Percentiles rank a stretch among this genome's conserved stretches.
Conservation (phyloP, 2,329 filamentous ascomycete species). For the Neocucurbitaria cava region DNA sequence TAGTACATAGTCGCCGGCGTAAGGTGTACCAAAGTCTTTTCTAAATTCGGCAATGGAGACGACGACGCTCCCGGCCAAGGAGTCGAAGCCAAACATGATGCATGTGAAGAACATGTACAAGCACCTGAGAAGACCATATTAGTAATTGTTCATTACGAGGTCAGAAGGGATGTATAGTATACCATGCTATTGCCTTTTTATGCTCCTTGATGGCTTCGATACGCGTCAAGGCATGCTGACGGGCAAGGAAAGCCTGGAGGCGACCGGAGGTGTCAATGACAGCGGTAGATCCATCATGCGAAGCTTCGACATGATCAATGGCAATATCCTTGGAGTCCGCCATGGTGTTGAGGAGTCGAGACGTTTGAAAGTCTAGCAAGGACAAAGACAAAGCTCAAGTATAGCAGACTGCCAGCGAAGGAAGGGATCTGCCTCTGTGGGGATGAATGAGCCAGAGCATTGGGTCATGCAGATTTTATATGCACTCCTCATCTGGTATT, state of each 20-base stretch:
- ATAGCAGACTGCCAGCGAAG: background rate
- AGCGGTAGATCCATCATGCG: background rate
- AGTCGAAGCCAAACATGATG: constrained; percentile 25
- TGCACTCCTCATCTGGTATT: background rate
- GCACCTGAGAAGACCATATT: too few relatives aligned
- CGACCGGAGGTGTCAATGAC: constrained; percentile 5
- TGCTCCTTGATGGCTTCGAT: constrained; percentile 20
- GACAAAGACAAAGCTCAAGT: background rate
- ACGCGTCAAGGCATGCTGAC: constrained; percentile 17
- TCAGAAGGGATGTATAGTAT: too few relatives aligned
- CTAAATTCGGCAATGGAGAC: constrained; percentile 19
- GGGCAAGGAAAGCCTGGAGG: constrained; percentile 13
- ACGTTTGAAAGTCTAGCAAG: too few relatives aligned
- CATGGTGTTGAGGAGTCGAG: constrained; percentile 1
- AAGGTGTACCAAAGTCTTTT: constrained; percentile 21
- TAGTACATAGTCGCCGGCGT: constrained; percentile 20
- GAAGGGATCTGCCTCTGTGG: background rate
- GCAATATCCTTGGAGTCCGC: background rate
- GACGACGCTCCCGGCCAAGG: constrained; percentile 19
- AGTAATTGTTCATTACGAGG: too few relatives aligned
- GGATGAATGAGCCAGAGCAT: background rate
- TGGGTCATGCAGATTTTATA: too few relatives aligned
- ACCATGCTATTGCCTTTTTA: constrained; percentile 22
- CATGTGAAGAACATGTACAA: constrained; percentile 26
- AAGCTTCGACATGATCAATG: background rate